Evolutionary conservation across 1,284 basidiomycete species (phyloP).

Genomic region (Papiliotrema laurentii): DNA sequence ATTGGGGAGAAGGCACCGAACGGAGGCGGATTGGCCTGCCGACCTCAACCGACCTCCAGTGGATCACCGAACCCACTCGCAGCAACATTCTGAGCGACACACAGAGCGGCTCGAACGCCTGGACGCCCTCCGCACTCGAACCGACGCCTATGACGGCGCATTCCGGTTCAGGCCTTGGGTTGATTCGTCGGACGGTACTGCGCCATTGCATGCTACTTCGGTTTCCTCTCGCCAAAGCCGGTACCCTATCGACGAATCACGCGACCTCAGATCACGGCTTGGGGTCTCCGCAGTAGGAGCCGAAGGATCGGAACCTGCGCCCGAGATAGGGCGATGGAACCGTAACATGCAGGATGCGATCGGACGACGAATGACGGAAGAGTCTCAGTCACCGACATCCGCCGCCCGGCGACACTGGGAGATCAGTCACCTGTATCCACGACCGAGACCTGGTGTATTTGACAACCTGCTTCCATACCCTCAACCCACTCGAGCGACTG

Average conservation of each 20-base stretch:
- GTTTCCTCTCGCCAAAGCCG: not conserved
- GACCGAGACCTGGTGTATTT: too few species aligned
- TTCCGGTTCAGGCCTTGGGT: too few species aligned
- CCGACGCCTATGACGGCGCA: too few species aligned
- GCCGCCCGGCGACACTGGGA: slow-evolving; percentile 2
- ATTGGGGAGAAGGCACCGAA: not conserved
- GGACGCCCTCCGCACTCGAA: not conserved
- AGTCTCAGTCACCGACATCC: not conserved
- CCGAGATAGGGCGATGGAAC: not conserved
- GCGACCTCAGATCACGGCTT: slow-evolving; percentile 2
- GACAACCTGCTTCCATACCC: too few species aligned
- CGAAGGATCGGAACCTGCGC: not conserved
- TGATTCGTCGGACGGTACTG: too few species aligned
- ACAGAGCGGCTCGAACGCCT: not conserved
- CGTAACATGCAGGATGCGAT: slow-evolving; percentile 2
- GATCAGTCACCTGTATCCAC: not conserved
- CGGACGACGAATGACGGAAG: not conserved
- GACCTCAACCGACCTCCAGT: too few species aligned
- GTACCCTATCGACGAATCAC: not conserved
- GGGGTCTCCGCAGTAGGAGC: not conserved
- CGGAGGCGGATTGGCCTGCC: too few species aligned
- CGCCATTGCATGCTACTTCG: not conserved
- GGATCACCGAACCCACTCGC: too few species aligned
- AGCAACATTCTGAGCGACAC: too few species aligned
- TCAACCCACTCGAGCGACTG: too few species aligned